Evolutionary conservation across 2,329 filamentous ascomycete genomes (phyloP), one percentile per base, ranked within the genome.

Genomic region (Beauveria varroae): DNA sequence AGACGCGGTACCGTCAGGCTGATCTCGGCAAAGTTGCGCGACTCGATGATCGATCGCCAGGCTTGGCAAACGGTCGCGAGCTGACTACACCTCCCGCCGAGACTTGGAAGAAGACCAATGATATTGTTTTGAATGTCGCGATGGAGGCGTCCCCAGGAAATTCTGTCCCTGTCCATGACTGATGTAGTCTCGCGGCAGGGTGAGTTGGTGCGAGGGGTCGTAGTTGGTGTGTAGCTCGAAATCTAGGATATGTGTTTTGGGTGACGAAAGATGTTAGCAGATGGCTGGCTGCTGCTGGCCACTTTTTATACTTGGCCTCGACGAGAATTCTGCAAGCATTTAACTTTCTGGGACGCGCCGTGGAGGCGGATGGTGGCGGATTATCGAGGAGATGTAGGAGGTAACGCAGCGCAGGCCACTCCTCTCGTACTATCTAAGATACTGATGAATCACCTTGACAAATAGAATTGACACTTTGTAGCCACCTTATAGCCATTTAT

Each of bases 21-120:
- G 62, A 70, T 68, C 62, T 65, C 60, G 37, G 68, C 63, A 64
- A 70, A 69, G 57, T 67, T 70, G 37, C 64, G 59, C 53, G 67
- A 64, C 60, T 70, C 65, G 41, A 70, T 53, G n/a, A 68, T 63
- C 16, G 64, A 62, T 51, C 64, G 66, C 68, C 67, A 70, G n/a
- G 53, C 64, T 64, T 53, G 63, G 37, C 8, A 52, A 20, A 52
- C 30, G n/a, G 62, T 62, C 37, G 61, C 60, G 60, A 65, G 24
- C 50, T 65, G 28, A 40, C 50, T 52, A n/a, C 28, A 37, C 7
- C 5, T 52, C 28, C 30, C 30, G 30, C 50, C 50, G 12, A 24
- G 5, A 22, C n/a, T 22, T 40, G 30, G 30, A 12, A 53, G 50
- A 20, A 53, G n/a, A 53, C 20, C 5, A 44, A 44, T 6, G 22